phyloP scores from a whole-genome alignment of 163 green algal species.

The Chlorella variabilis region DNA sequence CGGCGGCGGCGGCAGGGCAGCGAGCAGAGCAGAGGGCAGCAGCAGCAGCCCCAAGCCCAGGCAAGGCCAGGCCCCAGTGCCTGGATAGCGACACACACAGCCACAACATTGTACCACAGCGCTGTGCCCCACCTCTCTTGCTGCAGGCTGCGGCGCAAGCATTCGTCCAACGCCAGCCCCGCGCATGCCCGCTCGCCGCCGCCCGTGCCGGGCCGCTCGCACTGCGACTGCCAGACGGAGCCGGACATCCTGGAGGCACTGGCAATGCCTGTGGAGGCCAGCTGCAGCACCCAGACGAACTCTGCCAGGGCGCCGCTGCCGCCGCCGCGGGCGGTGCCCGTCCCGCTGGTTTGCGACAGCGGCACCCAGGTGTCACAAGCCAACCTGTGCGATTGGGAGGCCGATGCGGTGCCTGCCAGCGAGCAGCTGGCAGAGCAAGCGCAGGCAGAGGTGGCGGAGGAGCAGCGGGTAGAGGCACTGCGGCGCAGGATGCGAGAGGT shows the following conservation, averaged over 20 bases:
- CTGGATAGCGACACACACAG: too few species aligned
- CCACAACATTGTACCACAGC: too few species aligned
- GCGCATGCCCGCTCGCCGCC: background rate
- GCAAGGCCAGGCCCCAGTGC: too few species aligned
- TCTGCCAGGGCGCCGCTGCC: background rate
- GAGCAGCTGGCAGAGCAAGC: background rate
- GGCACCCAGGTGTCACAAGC: slow-evolving; percentile 84
- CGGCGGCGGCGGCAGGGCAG: too few species aligned
- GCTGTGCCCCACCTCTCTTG: too few species aligned
- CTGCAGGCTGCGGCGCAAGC: background rate
- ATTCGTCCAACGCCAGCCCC: background rate
- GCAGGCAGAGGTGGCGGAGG: background rate
- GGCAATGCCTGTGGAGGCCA: background rate
- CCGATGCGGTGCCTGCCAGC: slow-evolving; percentile 61
- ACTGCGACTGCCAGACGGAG: slow-evolving; percentile 28
- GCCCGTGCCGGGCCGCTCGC: background rate
- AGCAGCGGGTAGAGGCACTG: background rate
- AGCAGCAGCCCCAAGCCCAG: too few species aligned
- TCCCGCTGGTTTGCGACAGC: slow-evolving; percentile 67
- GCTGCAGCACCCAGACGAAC: background rate
- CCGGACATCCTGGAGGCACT: slow-evolving; percentile 1
- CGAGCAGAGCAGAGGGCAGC: too few species aligned
- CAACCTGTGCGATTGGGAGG: slow-evolving; percentile 93
- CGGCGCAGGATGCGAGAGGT: background rate
- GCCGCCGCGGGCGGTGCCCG: background rate